Base-by-base conservation (phyloP, 176 grass and related monocot genomes). In the Phragmites australis region DNA sequence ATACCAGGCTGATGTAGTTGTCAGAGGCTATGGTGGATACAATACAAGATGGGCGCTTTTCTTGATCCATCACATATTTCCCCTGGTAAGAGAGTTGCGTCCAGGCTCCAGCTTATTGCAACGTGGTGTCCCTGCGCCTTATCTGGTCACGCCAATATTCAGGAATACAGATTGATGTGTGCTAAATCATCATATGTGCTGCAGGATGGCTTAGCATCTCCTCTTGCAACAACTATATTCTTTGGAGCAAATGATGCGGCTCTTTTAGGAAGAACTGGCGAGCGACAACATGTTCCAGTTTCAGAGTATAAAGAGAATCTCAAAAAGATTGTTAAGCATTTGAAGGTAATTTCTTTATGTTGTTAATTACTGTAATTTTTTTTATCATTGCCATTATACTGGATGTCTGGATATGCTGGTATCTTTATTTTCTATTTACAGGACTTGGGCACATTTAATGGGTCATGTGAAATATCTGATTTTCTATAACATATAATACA, bases 41-140 rank as follows among this genome's bases (percentile, higher is more conserved):
- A 98, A 94, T 74, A 91, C 92, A 25, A 90, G 92, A 74, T 98
- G 95, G 95, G 92, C 95, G 21, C 69, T 98, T 29, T 98, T 98
- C 77, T 73, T 98, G 41, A 85, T 94, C 46, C 78, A 94, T 27
- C 90, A 80, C 16, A 83, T 98, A 11, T 98, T 94, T 6, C 92
- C 92, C 18, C 48, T 68, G 50, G 88, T 90, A 94, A 79, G 60
- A 75, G 12, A 23, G 16, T 42, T n/a, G 2, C 8, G 23, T 77
- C 18, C 77, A 41, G n/a, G n/a, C n/a, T 34, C 41, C 60, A 45
- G 64, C 25, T 26, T 6, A n/a, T 40, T 30, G 26, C 32, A 45
- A 3, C 4, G 7, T 84, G 14, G 15, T 39, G 21, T 22, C 45
- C 10, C 4, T 74, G 9, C 27, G 32, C 22, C 29, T 77, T 13